Conservation (phyloP, 176 grass and related monocot species). For the Triticum timopheevii region DNA sequence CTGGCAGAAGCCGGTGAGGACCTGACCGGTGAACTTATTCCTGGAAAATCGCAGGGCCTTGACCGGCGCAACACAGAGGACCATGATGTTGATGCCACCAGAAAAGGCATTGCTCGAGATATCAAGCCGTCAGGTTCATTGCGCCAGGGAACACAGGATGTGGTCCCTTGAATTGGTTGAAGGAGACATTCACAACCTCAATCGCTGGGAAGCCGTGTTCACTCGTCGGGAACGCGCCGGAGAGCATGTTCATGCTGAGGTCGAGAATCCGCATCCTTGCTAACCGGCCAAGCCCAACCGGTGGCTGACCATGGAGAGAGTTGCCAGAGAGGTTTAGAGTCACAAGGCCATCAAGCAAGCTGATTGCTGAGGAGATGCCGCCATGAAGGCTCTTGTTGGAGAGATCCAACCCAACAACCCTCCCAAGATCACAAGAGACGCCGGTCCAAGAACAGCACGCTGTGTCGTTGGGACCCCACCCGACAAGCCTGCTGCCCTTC, state of each 20-base stretch:
- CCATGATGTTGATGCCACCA: background rate
- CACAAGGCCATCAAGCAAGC: slow-evolving; percentile 31
- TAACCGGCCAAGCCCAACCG: slow-evolving; percentile 8
- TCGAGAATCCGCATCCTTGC: slow-evolving; percentile 32
- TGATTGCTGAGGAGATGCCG: slow-evolving; percentile 21
- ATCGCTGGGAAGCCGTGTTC: slow-evolving; percentile 36
- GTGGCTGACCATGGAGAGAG: slow-evolving; percentile 24
- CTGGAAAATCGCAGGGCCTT: slow-evolving; percentile 33
- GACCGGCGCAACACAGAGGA: slow-evolving; percentile 12
- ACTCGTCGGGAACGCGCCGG: background rate
- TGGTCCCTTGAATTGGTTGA: slow-evolving; percentile 42
- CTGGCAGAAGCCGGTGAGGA: background rate
- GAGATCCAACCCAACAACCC: slow-evolving; percentile 55
- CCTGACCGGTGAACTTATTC: slow-evolving; percentile 20
- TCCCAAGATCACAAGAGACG: slow-evolving; percentile 32
- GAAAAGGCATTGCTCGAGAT: slow-evolving; percentile 41
- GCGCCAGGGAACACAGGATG: slow-evolving; percentile 33
- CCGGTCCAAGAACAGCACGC: slow-evolving; percentile 68
- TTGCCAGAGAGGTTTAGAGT: slow-evolving; percentile 50
- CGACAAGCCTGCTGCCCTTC: background rate
- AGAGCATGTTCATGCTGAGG: slow-evolving; percentile 55
- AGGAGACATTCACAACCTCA: slow-evolving; percentile 48
- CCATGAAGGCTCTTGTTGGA: slow-evolving; percentile 49
- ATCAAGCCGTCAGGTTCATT: slow-evolving; percentile 43
- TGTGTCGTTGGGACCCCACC: slow-evolving; percentile 37